phyloP scores from a whole-genome alignment of 2,329 filamentous ascomycete genomes.

The Fusarium nygamai region DNA sequence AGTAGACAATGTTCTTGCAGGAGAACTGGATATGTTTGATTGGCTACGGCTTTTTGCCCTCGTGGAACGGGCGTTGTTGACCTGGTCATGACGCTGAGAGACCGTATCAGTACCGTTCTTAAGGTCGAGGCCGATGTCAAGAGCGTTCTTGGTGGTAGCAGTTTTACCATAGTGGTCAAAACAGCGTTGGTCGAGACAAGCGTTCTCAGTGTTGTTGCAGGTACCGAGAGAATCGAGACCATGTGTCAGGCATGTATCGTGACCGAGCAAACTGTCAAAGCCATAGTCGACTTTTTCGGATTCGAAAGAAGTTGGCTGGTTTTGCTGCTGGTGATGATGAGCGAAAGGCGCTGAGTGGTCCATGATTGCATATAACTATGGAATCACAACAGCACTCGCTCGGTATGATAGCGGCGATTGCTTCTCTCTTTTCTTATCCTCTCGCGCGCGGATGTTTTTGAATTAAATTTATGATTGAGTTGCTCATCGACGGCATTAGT shows the following conservation, averaged over 20 bases:
- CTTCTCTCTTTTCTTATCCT: constrained; percentile 6
- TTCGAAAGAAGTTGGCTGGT: constrained; percentile 35
- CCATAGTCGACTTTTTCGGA: constrained; percentile 45
- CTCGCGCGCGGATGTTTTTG: not conserved
- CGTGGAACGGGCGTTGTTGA: constrained; percentile 6
- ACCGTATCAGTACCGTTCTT: constrained; percentile 8
- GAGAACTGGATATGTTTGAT: constrained; percentile 15
- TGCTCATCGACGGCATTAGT: constrained; percentile 20
- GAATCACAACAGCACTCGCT: constrained; percentile 14
- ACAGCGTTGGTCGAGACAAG: constrained; percentile 46
- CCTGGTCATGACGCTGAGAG: not conserved
- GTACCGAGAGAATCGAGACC: constrained; percentile 42
- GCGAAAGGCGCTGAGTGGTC: constrained; percentile 37
- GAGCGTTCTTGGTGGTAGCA: constrained; percentile 16
- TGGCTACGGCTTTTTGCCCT: constrained; percentile 23
- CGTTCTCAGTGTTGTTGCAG: constrained; percentile 47
- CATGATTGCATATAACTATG: constrained; percentile 23
- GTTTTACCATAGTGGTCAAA: constrained; percentile 39
- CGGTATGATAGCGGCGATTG: not conserved
- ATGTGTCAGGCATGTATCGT: constrained; percentile 39
- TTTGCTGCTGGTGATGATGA: constrained; percentile 28
- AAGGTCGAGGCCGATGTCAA: constrained; percentile 31
- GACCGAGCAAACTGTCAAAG: constrained; percentile 42
- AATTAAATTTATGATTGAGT: not conserved
- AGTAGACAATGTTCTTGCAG: constrained; percentile 14